Evolutionary conservation across 345 rosid species (phyloP).

Genomic region (Trapa incisa): DNA sequence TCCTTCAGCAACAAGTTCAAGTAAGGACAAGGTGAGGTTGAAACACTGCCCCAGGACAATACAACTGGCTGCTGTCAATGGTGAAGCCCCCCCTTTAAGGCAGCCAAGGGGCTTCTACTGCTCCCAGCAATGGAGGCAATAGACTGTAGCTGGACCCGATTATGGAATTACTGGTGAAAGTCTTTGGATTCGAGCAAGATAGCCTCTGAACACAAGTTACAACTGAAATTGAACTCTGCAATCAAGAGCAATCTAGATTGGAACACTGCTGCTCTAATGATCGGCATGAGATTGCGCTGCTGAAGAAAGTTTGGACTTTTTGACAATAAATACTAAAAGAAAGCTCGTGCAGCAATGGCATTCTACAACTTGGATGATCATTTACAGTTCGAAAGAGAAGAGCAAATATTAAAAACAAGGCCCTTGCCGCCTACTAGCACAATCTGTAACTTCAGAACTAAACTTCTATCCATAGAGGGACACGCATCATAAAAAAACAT

Average conservation of each 20-base stretch:
- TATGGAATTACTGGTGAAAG: neutral
- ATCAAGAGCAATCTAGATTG: too few species aligned
- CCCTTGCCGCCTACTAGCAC: neutral
- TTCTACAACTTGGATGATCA: neutral
- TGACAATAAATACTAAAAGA: neutral
- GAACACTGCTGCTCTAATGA: too few species aligned
- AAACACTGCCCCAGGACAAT: neutral
- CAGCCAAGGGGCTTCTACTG: neutral
- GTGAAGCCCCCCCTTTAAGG: neutral
- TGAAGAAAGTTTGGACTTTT: too few species aligned
- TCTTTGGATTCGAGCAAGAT: neutral
- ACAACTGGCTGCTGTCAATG: neutral
- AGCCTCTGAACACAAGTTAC: too few species aligned
- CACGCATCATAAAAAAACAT: neutral
- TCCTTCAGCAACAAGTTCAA: neutral
- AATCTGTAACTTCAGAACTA: neutral
- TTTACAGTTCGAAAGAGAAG: neutral
- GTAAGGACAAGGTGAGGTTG: neutral
- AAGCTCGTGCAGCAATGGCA: neutral
- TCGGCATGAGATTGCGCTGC: too few species aligned
- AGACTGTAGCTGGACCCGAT: too few species aligned
- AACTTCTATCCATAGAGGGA: neutral
- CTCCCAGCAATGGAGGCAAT: neutral
- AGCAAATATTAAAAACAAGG: neutral
- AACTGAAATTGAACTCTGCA: too few species aligned